Base-by-base conservation (phyloP, 2,329 filamentous ascomycete genomes). In the Aspergillus oerlinghausenensis region DNA sequence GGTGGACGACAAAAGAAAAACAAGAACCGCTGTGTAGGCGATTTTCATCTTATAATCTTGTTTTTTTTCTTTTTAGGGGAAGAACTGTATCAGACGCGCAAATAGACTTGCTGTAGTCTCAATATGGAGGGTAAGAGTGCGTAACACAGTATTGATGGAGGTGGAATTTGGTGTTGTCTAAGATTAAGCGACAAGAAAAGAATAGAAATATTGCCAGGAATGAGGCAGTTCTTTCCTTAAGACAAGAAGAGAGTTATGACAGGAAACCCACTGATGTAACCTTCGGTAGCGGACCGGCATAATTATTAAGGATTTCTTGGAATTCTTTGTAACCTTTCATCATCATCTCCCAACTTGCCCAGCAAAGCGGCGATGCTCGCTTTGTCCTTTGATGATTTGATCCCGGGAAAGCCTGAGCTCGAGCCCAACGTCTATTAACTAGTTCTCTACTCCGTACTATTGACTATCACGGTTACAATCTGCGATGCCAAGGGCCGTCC, bases 41-140 rank as follows among this genome's bases (percentile, higher is more conserved):
- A 74, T 49, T 63, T 70, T 75, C 73, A 75, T 74, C 43, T 21
- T 65, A 60, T 11, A 29, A 29, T 11, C 3, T 29, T 11, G 28
- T 11, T 25, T 25, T 26, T 26, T 26, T 26, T 26, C 25, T 7
- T 43, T 3, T 5, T 17, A 11, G n/a, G 10, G 48, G 26, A n/a
- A 42, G 43, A 29, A 23, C 2, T 10, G 42, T 23, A 14, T 4
- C 10, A 21, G 21, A 45, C 10, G n/a, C 8, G 17, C 32, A 23
- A 23, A 23, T 38, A 17, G 14, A 38, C 14, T 38, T 38, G 32
- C 32, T 17, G 14, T 38, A 38, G 32, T 17, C 32, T 17, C 32
- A 38, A 17, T 17, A 38, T 17, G 32, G 32, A 38, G 14, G 14
- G 14, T 7, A 38, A 38, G 32, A 17, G 11, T 3, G 14, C 4